Conservation (phyloP, 2,329 filamentous ascomycete genomes). For the Colletotrichum gigasporum region DNA sequence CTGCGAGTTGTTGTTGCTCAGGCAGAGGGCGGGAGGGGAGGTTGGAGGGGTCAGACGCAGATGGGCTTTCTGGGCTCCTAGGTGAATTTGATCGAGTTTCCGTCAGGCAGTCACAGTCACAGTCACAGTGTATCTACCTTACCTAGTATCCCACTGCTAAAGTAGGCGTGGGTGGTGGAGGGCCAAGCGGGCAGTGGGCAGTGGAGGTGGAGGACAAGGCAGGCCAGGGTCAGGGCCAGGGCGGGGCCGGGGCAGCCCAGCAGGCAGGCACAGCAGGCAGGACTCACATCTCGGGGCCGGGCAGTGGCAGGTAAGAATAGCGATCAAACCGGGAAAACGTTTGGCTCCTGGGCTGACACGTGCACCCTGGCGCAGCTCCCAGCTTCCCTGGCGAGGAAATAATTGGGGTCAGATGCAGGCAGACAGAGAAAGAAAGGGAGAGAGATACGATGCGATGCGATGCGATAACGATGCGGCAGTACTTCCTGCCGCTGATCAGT, state of each 20-base stretch:
- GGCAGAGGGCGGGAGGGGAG: too few species aligned
- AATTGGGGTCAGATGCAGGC: background rate
- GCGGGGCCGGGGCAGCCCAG: too few species aligned
- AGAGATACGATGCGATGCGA: background rate
- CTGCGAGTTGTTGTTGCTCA: too few species aligned
- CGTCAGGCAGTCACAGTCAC: conserved; percentile 1
- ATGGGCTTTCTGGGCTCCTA: background rate
- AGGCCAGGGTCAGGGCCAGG: too few species aligned
- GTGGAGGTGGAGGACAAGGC: background rate
- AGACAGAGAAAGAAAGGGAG: too few species aligned
- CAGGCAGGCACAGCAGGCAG: conserved; percentile 3
- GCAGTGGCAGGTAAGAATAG: conserved; percentile 27
- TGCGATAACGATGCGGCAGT: background rate
- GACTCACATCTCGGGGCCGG: background rate
- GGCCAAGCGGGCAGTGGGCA: too few species aligned
- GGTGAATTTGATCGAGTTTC: background rate
- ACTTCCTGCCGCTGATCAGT: too few species aligned
- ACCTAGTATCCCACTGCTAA: too few species aligned
- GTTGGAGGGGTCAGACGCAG: conserved; percentile 17
- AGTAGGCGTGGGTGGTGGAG: too few species aligned
- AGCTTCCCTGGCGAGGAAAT: conserved; percentile 14
- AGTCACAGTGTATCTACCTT: too few species aligned
- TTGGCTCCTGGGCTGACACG: conserved; percentile 32
- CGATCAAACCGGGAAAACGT: conserved; percentile 26
- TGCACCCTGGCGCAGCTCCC: conserved; percentile 30